phyloP scores from a whole-genome alignment of 2,329 filamentous ascomycete genomes.

The Fusarium redolens region DNA sequence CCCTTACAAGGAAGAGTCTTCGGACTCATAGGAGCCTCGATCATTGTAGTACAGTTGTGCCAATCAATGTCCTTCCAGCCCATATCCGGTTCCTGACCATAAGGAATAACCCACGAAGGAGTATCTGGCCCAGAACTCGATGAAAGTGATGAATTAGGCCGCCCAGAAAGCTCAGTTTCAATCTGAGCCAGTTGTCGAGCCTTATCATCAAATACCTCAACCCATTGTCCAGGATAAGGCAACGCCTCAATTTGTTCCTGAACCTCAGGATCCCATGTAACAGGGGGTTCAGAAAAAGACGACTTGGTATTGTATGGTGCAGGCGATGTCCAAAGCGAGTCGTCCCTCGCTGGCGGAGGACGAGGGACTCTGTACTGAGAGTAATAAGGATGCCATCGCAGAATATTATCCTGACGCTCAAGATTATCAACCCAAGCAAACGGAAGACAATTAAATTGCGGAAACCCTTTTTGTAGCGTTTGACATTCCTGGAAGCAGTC shows the following conservation, averaged over 20 bases:
- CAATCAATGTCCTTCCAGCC: not conserved
- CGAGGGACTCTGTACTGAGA: not conserved
- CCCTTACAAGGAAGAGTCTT: not conserved
- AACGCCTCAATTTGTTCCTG: too few relatives aligned
- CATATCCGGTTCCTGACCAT: constrained; percentile 4
- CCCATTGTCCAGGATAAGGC: not conserved
- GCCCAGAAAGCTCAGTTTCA: not conserved
- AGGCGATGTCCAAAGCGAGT: not conserved
- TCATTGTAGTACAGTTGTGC: not conserved
- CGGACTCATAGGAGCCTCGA: not conserved
- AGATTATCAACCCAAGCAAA: not conserved
- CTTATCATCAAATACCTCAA: not conserved
- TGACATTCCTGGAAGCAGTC: not conserved
- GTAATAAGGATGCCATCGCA: constrained; percentile 14
- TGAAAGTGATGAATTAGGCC: not conserved
- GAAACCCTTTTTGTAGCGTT: not conserved
- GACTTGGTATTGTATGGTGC: not conserved
- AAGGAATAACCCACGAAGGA: not conserved
- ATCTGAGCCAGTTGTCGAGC: not conserved
- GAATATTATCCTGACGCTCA: not conserved
- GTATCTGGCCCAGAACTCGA: not conserved
- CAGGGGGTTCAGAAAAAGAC: too few relatives aligned
- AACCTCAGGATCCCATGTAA: not conserved
- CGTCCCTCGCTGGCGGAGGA: not conserved
- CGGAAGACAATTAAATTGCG: not conserved